phyloP scores from a whole-genome alignment of 345 rosid species.

The Populus tremula region DNA sequence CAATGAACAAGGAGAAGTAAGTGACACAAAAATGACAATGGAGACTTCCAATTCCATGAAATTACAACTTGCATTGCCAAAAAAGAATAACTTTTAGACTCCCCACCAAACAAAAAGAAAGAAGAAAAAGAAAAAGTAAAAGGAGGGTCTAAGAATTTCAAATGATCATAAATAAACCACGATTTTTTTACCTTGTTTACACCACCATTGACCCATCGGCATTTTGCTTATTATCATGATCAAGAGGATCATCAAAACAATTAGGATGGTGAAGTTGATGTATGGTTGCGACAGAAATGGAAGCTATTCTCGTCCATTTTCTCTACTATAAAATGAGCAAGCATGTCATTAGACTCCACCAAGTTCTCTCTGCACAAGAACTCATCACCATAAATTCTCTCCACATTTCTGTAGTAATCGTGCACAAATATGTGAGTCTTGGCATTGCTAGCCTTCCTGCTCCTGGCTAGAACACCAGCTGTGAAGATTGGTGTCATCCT shows the following conservation, averaged over 20 bases:
- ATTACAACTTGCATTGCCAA: constrained; percentile 16
- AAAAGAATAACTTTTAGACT: constrained; percentile 21
- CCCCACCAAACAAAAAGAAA: not conserved
- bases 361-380: constrained; percentile 79
- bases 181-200: not conserved
- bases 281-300: constrained; percentile 47
- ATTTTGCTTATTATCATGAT: not conserved
- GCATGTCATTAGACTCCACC: constrained; percentile 58
- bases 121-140: not conserved
- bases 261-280: constrained; percentile 10
- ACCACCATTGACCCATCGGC: not conserved
- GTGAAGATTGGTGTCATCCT: constrained; percentile 91
- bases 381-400: constrained; percentile 75
- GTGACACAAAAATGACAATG: not conserved
- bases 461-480: constrained; percentile 84
- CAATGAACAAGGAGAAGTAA: not conserved
- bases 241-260: not conserved
- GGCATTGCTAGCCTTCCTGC: constrained; percentile 65
- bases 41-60: not conserved
- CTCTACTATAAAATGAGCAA: constrained; percentile 88
- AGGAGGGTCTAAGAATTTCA: not conserved
- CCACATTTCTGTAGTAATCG: constrained; percentile 77
- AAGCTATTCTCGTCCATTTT: constrained; percentile 60
- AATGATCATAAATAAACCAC: constrained; percentile 19
- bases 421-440: constrained; percentile 86